Evolutionary conservation across 176 grass and related monocot species (phyloP).

Genomic region (Dendrocalamus sinicus): DNA sequence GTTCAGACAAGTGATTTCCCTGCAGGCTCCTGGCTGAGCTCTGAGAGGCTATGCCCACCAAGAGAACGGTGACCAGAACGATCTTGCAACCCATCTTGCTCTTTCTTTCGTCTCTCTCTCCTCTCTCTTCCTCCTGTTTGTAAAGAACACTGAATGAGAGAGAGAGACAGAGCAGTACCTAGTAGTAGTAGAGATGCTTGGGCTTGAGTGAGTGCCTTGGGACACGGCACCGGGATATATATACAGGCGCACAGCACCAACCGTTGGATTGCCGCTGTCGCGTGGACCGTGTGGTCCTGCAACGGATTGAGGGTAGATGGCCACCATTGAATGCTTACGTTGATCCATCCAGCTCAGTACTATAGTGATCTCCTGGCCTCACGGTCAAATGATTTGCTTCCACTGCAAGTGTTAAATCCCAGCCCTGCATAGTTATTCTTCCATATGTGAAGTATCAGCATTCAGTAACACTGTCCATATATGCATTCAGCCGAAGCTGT

Average conservation of each 20-base stretch:
- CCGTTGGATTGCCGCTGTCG: neutral
- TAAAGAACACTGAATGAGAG: slow-evolving; percentile 5
- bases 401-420: neutral
- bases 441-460: neutral
- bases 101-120: neutral
- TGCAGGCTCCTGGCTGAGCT: slow-evolving; percentile 50
- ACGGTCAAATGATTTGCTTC: neutral
- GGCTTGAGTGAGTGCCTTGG: slow-evolving; percentile 31
- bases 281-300: slow-evolving; percentile 28
- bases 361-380: neutral
- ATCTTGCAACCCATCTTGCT: slow-evolving; percentile 47
- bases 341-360: slow-evolving; percentile 16
- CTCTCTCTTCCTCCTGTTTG: neutral
- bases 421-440: neutral
- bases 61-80: slow-evolving; percentile 58
- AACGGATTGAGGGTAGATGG: slow-evolving; percentile 39
- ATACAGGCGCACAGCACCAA: slow-evolving; percentile 21
- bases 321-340: slow-evolving; percentile 36
- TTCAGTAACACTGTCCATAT: neutral
- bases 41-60: slow-evolving; percentile 64
- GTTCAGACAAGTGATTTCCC: slow-evolving; percentile 48
- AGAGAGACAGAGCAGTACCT: neutral
- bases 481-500: neutral
- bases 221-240: slow-evolving; percentile 43
- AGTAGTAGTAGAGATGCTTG: slow-evolving; percentile 17